Percentiles rank a stretch among this genome's conserved stretches.
Conservation (phyloP, 352 stramenopile genomes). For the Phytophthora palmivora region DNA sequence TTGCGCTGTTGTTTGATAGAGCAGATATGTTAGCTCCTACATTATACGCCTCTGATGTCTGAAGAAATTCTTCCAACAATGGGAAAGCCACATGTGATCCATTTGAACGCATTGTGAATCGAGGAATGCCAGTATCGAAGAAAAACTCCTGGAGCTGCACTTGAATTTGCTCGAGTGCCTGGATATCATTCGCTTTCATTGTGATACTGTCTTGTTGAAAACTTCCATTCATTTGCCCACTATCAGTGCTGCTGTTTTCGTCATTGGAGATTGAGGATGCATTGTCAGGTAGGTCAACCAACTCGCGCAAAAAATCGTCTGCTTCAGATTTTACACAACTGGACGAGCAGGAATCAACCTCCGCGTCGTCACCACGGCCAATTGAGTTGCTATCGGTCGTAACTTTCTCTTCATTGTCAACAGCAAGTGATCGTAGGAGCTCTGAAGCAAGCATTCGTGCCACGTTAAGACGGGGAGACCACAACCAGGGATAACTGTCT, state of each 20-base stretch:
- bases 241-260: slow-evolving; percentile 1
- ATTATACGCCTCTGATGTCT: neutral
- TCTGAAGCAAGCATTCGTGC: slow-evolving; percentile 34
- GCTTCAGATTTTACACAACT: slow-evolving; percentile 8
- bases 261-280: neutral
- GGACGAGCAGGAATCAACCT: neutral
- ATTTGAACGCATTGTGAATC: slow-evolving; percentile 39
- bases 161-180: slow-evolving; percentile 42
- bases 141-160: slow-evolving; percentile 53
- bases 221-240: neutral
- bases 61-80: slow-evolving; percentile 37
- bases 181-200: slow-evolving; percentile 27
- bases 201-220: slow-evolving; percentile 1
- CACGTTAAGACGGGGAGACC: slow-evolving; percentile 39
- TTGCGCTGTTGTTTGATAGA: slow-evolving; percentile 1
- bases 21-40: neutral
- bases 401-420: slow-evolving; percentile 8
- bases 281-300: slow-evolving; percentile 1
- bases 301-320: neutral
- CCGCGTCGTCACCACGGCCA: neutral
- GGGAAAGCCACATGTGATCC: slow-evolving; percentile 41
- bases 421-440: slow-evolving; percentile 29
- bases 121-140: slow-evolving; percentile 64
- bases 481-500: slow-evolving; percentile 58
- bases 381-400: too few species aligned